Base-by-base conservation (phyloP, 495 filamentous ascomycete species). In the Lepraria neglecta region DNA sequence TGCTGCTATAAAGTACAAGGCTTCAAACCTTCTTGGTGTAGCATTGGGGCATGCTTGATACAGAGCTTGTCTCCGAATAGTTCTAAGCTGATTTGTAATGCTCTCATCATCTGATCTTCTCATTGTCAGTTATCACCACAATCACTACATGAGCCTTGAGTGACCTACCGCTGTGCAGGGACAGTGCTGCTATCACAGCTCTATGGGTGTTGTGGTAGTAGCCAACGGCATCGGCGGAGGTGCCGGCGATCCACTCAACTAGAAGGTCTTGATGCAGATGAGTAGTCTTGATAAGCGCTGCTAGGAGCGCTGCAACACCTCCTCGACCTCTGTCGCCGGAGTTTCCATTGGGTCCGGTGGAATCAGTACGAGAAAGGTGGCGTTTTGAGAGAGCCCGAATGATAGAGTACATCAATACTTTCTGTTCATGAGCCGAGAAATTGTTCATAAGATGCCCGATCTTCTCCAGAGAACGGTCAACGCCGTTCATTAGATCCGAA, bases 41-140 rank as follows among this genome's bases (percentile, higher is more conserved):
- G 69, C 24, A 87, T 82, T 3, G 91, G 86, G 6, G 86, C 83
- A 70, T 96, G 90, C 61, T 85, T 88, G 66, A 97, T 91, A 67
- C 87, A 92, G 42, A 97, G 76, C 56, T 88, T 84, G 65, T 97
- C 92, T 12, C 87, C 88, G 69, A 96, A 96, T 42, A 88, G 80
- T 52, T 75, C 74, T 30, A 96, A 75, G 78, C 67, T 84, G 87
- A 61, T 88, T 82, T 19, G 95, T 67, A 12, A 95, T 68, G 4
- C 76, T 70, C 4, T 80, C 77, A 82, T 56, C n/a, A 54, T 21
- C 12, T 42, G 30, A 50, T 56, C 74, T 69, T 15, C 38, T 10
- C 17, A 24, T 56, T 38, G 10, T 24, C 21, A 15, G 21, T 1
- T 33, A 35, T 47, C 14, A 46, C 24, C 10, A 27, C 31, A 12